phyloP scores from a whole-genome alignment of 192 early-diverging fungal species.

The Coemansia umbellata region DNA sequence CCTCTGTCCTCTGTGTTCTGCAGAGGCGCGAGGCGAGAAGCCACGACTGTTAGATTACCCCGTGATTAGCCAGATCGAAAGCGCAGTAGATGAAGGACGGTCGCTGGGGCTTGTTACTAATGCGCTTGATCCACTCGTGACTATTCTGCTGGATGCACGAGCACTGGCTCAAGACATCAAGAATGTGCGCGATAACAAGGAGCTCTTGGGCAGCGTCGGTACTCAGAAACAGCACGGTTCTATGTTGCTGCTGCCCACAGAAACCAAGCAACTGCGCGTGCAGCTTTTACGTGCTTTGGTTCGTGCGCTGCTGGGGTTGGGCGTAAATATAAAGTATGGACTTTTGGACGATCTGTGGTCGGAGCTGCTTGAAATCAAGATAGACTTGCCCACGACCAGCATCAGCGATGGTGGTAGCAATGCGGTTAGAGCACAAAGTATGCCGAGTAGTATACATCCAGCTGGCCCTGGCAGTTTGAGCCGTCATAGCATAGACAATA shows the following conservation, averaged over 20 bases:
- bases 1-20: constrained; percentile 58
- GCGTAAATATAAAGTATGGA: constrained; percentile 13
- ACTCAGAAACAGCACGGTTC: neutral
- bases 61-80: constrained; percentile 33
- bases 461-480: no score
- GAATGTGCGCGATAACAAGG: constrained; percentile 1
- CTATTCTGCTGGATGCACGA: constrained; percentile 41
- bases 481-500: no score
- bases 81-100: constrained; percentile 44
- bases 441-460: no score
- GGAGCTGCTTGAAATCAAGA: constrained; percentile 10
- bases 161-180: constrained; percentile 6
- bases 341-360: constrained; percentile 29
- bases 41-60: constrained; percentile 17
- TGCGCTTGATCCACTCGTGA: constrained; percentile 50
- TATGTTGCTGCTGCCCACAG: neutral
- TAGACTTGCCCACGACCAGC: neutral
- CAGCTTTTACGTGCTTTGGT: constrained; percentile 20
- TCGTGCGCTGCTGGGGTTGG: constrained; percentile 36
- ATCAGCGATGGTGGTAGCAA: neutral
- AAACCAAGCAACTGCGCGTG: neutral
- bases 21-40: constrained; percentile 7
- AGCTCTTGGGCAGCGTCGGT: neutral
- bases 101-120: constrained; percentile 41
- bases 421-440: neutral